Base-by-base conservation (phyloP, 192 early-diverging fungal genomes). In the Paraglomus occultum region DNA sequence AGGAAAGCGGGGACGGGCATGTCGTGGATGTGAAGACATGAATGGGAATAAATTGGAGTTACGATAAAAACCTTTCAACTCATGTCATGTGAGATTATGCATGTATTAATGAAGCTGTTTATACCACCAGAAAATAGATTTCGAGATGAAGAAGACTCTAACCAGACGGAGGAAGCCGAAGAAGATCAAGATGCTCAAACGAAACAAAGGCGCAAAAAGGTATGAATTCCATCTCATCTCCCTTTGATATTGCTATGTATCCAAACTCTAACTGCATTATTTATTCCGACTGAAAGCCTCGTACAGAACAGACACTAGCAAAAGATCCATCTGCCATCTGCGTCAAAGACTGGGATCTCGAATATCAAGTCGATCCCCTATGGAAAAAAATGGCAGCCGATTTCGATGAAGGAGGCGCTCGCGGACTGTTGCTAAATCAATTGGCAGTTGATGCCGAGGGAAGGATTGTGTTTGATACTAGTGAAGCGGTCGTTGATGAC, bases 331-430 rank as follows among this genome's bases (percentile, higher is more conserved):
- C 82, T 12, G 64, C 77, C 15, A 85, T 98, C 42, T 93, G 88
- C 23, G 79, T 91, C 53, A 94, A 95, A 66, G 90, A 92, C 67
- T 86, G 95, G 14, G 95, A 97, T 61, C 77, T 95, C 14, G 96
- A 99, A 71, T 97, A 95, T 61, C 81, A 85, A 2, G 90, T 96
- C 9, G 96, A 99, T 74, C 96, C 96, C 44, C 80, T 97, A 38
- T 99, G 97, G 80, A 93, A 95, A 73, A 99, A 99, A 75, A 96
- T 95, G n/a, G 94, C 90, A 10, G 94, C 95, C 8, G 94, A 96
- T 75, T 97, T 99, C 80, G 96, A 99, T 76, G 94, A 99, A 79
- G 94, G 96, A 38, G 95, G 94, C 6, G 95, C 95, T 17, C 87
- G 91, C 40, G 95, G 95, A 6, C 79, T 99, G 45, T 78, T 99